A percentile compares a stretch with the other conserved stretches of the same genome.
Evolutionary conservation across 176 grass and related monocot genomes (phyloP).

Genomic region (Juncus effusus): DNA sequence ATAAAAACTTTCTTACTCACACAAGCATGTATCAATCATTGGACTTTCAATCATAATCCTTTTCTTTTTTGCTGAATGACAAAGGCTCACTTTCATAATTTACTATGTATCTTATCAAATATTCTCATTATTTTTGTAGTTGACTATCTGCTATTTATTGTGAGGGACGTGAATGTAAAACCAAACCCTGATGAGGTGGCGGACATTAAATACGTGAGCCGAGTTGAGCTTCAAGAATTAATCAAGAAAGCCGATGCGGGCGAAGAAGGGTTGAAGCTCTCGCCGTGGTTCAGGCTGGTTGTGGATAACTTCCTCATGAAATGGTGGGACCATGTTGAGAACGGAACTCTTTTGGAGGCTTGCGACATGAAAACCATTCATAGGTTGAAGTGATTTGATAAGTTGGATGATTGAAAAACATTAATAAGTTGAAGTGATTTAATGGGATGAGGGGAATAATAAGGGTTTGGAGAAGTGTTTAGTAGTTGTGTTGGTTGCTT

Average conservation of each 20-base stretch:
- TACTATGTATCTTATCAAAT: constrained; percentile 15
- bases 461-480: too few relatives aligned
- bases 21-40: too few relatives aligned
- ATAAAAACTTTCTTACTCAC: too few relatives aligned
- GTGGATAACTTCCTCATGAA: constrained; percentile 85
- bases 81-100: too few relatives aligned
- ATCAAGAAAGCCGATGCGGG: constrained; percentile 59
- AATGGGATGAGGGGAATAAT: too few relatives aligned
- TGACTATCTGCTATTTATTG: constrained; percentile 83
- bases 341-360: constrained; percentile 52
- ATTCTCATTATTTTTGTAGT: constrained; percentile 31
- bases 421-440: too few relatives aligned
- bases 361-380: constrained; percentile 94
- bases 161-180: constrained; percentile 62
- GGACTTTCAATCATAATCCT: too few relatives aligned
- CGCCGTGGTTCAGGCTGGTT: constrained; percentile 85
- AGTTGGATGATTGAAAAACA: too few relatives aligned
- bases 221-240: constrained; percentile 69
- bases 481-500: too few relatives aligned
- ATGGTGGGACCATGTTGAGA: constrained; percentile 90
- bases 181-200: constrained; percentile 87
- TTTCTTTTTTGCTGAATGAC: too few relatives aligned
- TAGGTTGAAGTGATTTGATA: constrained; percentile 65
- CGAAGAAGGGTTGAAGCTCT: constrained; percentile 71
- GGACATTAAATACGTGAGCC: constrained; percentile 66